phyloP scores from a whole-genome alignment of 73 alveolate genomes.

The Paramecium tetraurelia region DNA sequence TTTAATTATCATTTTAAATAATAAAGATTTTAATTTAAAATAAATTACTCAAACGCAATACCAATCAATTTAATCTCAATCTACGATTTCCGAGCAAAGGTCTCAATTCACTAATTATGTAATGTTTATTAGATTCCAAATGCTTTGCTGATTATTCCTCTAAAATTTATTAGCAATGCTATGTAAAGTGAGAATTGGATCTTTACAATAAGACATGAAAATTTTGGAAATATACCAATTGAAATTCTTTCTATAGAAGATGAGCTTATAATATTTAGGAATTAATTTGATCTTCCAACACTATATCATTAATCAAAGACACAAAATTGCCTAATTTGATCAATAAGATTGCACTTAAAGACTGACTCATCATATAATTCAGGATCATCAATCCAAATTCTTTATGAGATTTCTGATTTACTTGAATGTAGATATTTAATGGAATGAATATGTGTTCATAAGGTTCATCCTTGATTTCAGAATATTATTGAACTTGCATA shows the following conservation, averaged over 20 bases:
- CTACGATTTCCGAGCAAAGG: neutral
- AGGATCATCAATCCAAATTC: neutral
- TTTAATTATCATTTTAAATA: neutral
- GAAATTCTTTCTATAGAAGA: neutral
- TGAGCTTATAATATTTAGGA: neutral
- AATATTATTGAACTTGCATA: neutral
- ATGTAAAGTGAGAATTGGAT: neutral
- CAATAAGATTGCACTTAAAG: neutral
- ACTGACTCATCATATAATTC: neutral
- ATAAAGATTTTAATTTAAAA: neutral
- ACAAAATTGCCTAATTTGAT: neutral
- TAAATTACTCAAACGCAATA: neutral
- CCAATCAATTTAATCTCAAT: neutral
- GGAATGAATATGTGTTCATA: constrained; percentile 2
- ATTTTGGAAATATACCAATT: neutral
- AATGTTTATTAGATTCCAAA: neutral
- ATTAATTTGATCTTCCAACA: neutral
- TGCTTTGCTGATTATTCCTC: neutral
- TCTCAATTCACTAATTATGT: neutral
- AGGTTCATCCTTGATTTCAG: constrained; percentile 20
- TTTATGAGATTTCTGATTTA: neutral
- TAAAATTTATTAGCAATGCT: neutral
- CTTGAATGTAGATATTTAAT: neutral
- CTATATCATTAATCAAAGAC: neutral
- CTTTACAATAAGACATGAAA: neutral